Base-by-base conservation (phyloP, 345 rosid genomes). In the Eucalyptus victrix region DNA sequence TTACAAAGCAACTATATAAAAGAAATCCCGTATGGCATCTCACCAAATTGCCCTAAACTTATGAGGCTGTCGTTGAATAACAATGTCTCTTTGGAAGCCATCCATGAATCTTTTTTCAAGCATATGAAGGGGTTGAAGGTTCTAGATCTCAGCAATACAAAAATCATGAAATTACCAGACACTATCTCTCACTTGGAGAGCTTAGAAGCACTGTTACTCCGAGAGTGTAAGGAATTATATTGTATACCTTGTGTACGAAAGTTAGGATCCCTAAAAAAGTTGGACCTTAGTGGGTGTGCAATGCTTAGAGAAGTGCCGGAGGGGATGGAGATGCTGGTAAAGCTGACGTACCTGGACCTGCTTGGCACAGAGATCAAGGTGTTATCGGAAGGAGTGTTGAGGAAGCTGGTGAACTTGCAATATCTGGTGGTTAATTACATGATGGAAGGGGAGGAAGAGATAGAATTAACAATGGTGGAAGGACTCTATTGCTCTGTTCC, bases 201-300 rank as follows among this genome's bases (percentile, higher is more conserved):
- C 34, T 90, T 93, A 12, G 86, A 50, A 21, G 83, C 90, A 44
- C 23, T 93, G 21, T 30, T 89, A 14, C 90, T 91, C 0, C 5
- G 1, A 10, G 1, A 0, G 1, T 90, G 93, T 56, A 0, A 0
- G 1, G 0, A 3, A 0, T 45, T 92, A 56, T 0, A 1, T 10
- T 2, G 9, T 6, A 14, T 91, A 26, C 94, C 94, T 14, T 87
- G 72, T 23, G 60, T 92, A 5, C 67, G 0, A 1, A 87, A 85
- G 2, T 49, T 91, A 6, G 4, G 1, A n/a, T 26, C 54, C 44
- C 81, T 92, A 32, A 50, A 8, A 69, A 87, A 47, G 62, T 28
- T 92, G 40, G 91, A 90, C 49, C 86, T 91, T 1, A 2, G 3
- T 3, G 4, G 8, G 3, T 87, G 53, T 44, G 26, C 13, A 2